phyloP scores from a whole-genome alignment of 139 green algal genomes.

The Auxenochlorella protothecoides region DNA sequence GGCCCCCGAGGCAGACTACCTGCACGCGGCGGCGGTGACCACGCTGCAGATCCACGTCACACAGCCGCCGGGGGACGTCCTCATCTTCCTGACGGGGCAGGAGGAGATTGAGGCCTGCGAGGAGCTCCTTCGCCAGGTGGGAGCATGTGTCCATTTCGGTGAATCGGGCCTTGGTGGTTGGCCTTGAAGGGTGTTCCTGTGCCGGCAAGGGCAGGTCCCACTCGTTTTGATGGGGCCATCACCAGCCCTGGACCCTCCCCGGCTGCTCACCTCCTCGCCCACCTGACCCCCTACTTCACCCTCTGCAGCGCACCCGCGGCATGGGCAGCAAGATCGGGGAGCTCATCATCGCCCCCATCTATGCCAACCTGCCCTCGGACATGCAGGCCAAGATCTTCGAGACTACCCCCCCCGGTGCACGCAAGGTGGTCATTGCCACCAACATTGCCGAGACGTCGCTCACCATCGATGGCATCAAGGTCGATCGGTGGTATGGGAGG shows the following conservation, averaged over 20 bases:
- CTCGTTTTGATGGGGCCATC: no score
- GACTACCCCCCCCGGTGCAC: slow-evolving; percentile 69
- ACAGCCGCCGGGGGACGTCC: slow-evolving; percentile 77
- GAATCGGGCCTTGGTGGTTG: no score
- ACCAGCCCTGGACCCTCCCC: no score
- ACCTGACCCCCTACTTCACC: no score
- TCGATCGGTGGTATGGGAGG: slow-evolving; percentile 3
- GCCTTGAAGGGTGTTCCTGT: no score
- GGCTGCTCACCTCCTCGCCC: no score
- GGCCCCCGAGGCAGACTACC: slow-evolving; percentile 85
- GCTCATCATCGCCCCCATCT: slow-evolving; percentile 94
- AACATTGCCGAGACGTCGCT: slow-evolving; percentile 98
- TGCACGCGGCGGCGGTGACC: slow-evolving; percentile 80
- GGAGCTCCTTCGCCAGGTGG: slow-evolving; percentile 69
- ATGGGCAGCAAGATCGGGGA: slow-evolving; percentile 83
- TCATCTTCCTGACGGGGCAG: slow-evolving; percentile 95
- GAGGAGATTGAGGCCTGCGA: slow-evolving; percentile 96
- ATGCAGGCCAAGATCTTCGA: slow-evolving; percentile 96
- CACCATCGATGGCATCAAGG: slow-evolving; percentile 94
- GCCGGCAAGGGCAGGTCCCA: no score
- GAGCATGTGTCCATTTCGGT: no score
- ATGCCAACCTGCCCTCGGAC: slow-evolving; percentile 93
- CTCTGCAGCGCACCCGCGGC: slow-evolving; percentile 58
- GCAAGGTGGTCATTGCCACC: slow-evolving; percentile 94
- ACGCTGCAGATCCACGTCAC: slow-evolving; percentile 81